Evolutionary conservation across 352 stramenopile species (phyloP).

Genomic region (Phytophthora meadii): DNA sequence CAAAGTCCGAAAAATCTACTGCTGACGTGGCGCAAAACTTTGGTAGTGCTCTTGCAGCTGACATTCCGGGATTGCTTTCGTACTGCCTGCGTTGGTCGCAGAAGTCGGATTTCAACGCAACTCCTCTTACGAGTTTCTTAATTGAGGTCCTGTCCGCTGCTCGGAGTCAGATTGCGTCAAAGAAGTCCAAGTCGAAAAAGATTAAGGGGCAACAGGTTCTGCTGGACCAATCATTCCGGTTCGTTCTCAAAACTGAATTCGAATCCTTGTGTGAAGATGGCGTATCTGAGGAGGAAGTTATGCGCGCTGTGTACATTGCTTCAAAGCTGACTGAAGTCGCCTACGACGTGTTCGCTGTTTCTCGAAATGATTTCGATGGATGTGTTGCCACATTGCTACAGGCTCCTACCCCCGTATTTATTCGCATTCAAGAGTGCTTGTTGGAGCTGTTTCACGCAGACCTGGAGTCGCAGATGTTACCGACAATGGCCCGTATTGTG

Average conservation of each 20-base stretch:
- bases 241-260: constrained; percentile 78
- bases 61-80: constrained; percentile 54
- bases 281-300: constrained; percentile 23
- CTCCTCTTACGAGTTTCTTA: constrained; percentile 59
- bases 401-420: constrained; percentile 67
- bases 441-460: constrained; percentile 59
- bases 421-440: constrained; percentile 62
- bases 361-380: constrained; percentile 65
- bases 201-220: constrained; percentile 45
- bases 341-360: constrained; percentile 46
- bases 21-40: constrained; percentile 48
- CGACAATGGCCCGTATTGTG: constrained; percentile 69
- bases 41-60: constrained; percentile 45
- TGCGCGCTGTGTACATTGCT: constrained; percentile 47
- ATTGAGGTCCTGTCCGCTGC: constrained; percentile 64
- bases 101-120: constrained; percentile 51
- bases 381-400: constrained; percentile 72
- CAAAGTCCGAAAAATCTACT: constrained; percentile 21
- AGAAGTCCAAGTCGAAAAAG: constrained; percentile 49
- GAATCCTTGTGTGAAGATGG: constrained; percentile 45
- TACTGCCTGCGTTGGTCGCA: constrained; percentile 73
- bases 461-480: constrained; percentile 61
- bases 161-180: constrained; percentile 36
- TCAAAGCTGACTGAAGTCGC: constrained; percentile 60
- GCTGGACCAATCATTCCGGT: constrained; percentile 59